Evolutionary conservation across 495 filamentous ascomycete species (phyloP), one percentile per base, ranked within the genome.

Genomic region (Penicillium chermesinum): DNA sequence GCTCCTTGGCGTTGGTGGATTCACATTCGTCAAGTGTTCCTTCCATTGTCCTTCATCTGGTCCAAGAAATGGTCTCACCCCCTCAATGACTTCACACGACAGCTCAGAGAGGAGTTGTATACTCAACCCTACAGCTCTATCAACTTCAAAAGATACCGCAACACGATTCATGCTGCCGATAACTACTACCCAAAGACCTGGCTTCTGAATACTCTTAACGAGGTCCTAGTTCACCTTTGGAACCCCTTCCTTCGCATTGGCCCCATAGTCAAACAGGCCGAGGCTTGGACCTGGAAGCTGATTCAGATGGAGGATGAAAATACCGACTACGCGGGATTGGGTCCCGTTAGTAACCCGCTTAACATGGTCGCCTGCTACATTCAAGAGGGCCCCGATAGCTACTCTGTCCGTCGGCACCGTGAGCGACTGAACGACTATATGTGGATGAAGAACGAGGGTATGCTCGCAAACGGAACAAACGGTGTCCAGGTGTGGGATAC

Each of bases 1-100:
- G 84, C 88, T 8, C 93, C 94, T 0, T 97, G 94, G 93, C 76
- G 89, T 38, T 98, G 93, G 93, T 98, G 93, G 93, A 89, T 95
- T 52, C 93, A 98, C 52, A 95, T 95, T 66, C 88, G 93, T 13
- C 81, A 85, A 63, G 91, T 98, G 22, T 96, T 90, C 64, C 66
- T 96, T 30, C 86, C 91, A 8, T 95, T 97, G 88, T 83, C 85
- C 10, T 97, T 84, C 57, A 73, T 96, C 33, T 96, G 84, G 72
- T 91, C 88, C 6, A 85, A 83, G 68, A 77, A 76, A 36, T 94
- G 83, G 76, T 75, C 77, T 9, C 81, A 80, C 48, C 86, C 87
- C 14, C 71, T 84, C 43, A 87, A 84, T 39, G 79, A 87, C 8
- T 53, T 91, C 1, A 87, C 85, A 40, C 76, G 74, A 13, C 76